These are phyloP conservation scores for Aspergillus wentii DNA, from an alignment of 495 filamentous ascomycete species.

Conservation along the genomic window DNA sequence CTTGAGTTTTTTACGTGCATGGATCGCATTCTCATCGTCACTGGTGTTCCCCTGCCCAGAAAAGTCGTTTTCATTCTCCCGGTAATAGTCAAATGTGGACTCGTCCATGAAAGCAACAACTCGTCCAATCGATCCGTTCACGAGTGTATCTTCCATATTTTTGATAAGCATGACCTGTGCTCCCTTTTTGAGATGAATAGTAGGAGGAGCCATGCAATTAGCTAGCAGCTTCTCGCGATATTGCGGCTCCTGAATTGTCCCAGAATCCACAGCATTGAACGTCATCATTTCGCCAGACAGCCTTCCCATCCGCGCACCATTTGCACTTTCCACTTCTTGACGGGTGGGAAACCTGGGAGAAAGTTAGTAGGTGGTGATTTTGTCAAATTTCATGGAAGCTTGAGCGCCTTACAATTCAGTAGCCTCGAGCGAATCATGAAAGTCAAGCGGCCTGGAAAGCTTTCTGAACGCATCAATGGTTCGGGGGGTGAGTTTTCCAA, in stretches of 20 bases:
- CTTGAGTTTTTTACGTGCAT: constrained; percentile 47
- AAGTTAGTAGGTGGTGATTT: constrained; percentile 21
- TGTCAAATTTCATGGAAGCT: constrained; percentile 12
- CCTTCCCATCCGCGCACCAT: constrained; percentile 63
- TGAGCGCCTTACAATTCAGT: constrained; percentile 69
- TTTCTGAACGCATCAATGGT: constrained; percentile 68
- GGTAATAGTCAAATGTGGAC: constrained; percentile 62
- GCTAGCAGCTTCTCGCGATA: constrained; percentile 72
- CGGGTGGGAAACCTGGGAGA: constrained; percentile 76
- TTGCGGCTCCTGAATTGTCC: constrained; percentile 58
- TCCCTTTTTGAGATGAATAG: constrained; percentile 78
- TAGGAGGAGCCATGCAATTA: constrained; percentile 87
- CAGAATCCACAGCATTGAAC: constrained; percentile 72
- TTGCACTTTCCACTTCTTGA: constrained; percentile 83
- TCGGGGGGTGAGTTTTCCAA: constrained; percentile 67
- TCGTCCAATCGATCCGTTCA: constrained; percentile 89
- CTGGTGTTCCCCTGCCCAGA: constrained; percentile 32
- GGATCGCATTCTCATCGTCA: constrained; percentile 38
- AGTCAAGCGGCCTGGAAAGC: constrained; percentile 64
- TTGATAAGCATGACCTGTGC: constrained; percentile 99
- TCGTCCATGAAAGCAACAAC: constrained; percentile 86
- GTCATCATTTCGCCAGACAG: constrained; percentile 62
- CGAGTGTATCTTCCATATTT: constrained; percentile 89
- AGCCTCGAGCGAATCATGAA: constrained; percentile 74
- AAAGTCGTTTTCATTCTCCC: constrained; percentile 51